Base-by-base conservation (phyloP, 129 eudicot genomes). In the Pulicaria dysenterica region DNA sequence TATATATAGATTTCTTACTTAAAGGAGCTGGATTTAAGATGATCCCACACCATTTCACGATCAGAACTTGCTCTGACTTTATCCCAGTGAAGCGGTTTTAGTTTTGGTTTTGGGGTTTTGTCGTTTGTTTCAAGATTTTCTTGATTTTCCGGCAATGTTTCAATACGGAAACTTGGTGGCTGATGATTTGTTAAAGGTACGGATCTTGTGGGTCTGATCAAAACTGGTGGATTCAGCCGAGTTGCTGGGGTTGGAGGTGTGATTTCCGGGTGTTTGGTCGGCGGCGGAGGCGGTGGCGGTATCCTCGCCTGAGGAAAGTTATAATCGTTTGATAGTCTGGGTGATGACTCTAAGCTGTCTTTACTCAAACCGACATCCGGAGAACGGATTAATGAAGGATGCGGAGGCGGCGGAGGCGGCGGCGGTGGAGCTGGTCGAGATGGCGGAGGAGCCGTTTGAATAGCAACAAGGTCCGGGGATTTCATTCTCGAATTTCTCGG, bases 21-120 rank as follows among this genome's bases (percentile, higher is more conserved):
- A 62, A 95, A 90, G 2, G 99, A 95, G 83, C 95, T 95, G 5
- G 90, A 88, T 82, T 85, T 86, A 14, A 95, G 97, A 56, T 88
- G 97, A 81, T 95, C 99, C 99, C 97, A 95, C 76, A 84, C 99
- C 87, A 82, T 95, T 70, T 95, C 99, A 45, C 84, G 83, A 83
- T 95, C 97, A 5, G 97, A 95, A 46, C 91, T 88, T 19, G 96
- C 97, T 83, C 85, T 88, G 0, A 95, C 95, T 91, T 95, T 95
- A 76, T 90, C 99, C 99, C 97, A 95, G 68, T 95, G 99, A 76
- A 95, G 67, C 0, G 95, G 91, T 82, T 95, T 95, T 65, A 90
- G 44, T 70, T 91, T 95, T 63, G 85, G 87, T 68, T 86, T 88
- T 0, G 64, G 90, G 54, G 80, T 81, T 50, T 84, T 83, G 69